Percentiles rank a stretch among this genome's conserved stretches.
Conservation (phyloP, 2,329 filamentous ascomycete species). For the Claviceps capensis region DNA sequence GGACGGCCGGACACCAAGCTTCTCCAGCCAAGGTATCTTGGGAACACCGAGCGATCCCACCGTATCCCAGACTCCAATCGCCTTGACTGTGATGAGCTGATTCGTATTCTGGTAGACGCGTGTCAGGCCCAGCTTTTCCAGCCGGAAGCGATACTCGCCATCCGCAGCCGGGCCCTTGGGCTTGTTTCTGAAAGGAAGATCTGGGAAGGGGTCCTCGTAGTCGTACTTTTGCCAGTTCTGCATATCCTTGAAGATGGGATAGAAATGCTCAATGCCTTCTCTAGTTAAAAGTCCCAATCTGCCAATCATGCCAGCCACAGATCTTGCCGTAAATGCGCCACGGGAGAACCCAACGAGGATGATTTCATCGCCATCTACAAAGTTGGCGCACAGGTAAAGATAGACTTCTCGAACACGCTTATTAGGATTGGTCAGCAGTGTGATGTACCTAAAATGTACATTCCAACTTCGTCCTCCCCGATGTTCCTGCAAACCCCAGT, state of each 20-base stretch:
- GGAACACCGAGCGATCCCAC: slow-evolving; percentile 32
- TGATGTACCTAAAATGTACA: not conserved
- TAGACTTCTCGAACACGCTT: slow-evolving; percentile 48
- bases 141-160: slow-evolving; percentile 27
- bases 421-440: slow-evolving; percentile 14
- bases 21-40: slow-evolving; percentile 29
- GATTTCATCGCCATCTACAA: slow-evolving; percentile 43
- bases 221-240: slow-evolving; percentile 33
- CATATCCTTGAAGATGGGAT: slow-evolving; percentile 43
- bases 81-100: slow-evolving; percentile 30
- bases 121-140: slow-evolving; percentile 30
- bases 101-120: slow-evolving; percentile 27
- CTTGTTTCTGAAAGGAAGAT: slow-evolving; percentile 32
- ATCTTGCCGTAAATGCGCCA: slow-evolving; percentile 45
- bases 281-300: slow-evolving; percentile 38
- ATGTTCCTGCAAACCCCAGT: too few relatives aligned
- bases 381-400: slow-evolving; percentile 48
- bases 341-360: slow-evolving; percentile 43
- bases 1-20: slow-evolving; percentile 29
- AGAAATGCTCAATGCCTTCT: slow-evolving; percentile 39
- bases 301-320: slow-evolving; percentile 38
- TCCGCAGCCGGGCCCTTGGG: slow-evolving; percentile 30
- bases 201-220: slow-evolving; percentile 34
- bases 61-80: slow-evolving; percentile 34
- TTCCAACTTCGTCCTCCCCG: too few relatives aligned